Percentiles rank a stretch among this genome's conserved stretches.
These are phyloP conservation scores for Bruguiera gymnorhiza DNA, from an alignment of 345 rosid genomes.

Conservation along the genomic window DNA sequence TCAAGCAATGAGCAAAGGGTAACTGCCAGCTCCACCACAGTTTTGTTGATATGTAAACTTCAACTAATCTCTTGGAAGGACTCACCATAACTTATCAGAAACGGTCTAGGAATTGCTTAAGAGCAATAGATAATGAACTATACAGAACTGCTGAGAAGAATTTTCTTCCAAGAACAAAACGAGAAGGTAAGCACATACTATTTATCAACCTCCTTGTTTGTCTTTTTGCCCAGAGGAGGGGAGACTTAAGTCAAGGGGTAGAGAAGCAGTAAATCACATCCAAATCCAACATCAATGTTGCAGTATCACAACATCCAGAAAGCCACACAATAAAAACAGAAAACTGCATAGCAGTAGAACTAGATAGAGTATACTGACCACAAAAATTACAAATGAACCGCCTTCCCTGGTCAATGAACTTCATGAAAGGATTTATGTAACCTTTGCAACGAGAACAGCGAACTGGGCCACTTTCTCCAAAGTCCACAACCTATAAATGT, in stretches of 20 bases:
- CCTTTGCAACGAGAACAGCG: conserved; percentile 96
- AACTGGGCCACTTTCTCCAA: conserved; percentile 88
- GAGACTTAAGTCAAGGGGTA: background rate
- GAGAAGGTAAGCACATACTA: background rate
- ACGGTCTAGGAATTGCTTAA: no score
- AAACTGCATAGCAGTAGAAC: background rate
- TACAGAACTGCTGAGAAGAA: background rate
- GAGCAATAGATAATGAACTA: background rate
- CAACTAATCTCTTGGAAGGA: no score
- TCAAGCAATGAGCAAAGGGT: no score
- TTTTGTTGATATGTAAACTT: background rate
- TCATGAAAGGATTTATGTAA: conserved; percentile 91
- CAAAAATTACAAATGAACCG: conserved; percentile 85
- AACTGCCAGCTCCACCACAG: no score
- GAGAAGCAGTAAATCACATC: background rate
- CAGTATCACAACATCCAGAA: background rate
- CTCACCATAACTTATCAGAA: no score
- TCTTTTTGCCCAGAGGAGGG: no score
- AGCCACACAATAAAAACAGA: background rate
- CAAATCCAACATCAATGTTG: background rate
- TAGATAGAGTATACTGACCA: conserved; percentile 11
- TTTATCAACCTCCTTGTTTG: background rate
- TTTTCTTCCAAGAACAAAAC: background rate
- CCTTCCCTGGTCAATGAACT: conserved; percentile 86
- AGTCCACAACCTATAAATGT: conserved; percentile 68